Evolutionary conservation across 2,329 filamentous ascomycete species (phyloP).

Genomic region (Epichloe aotearoae): DNA sequence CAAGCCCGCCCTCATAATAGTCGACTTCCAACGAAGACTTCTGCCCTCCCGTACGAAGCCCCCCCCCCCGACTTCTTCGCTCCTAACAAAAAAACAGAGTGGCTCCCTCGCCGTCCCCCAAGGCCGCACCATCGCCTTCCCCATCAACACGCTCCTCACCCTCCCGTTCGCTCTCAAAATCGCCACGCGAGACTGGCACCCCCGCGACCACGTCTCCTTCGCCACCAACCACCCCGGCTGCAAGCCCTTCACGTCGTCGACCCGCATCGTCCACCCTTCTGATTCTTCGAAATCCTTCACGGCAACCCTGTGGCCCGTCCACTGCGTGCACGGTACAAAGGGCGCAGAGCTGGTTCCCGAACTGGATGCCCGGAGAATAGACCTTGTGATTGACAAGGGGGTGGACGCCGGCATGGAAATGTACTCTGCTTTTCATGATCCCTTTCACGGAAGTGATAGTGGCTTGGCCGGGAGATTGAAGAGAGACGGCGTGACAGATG

Average conservation of each 20-base stretch:
- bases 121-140: conserved; percentile 55
- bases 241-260: conserved; percentile 51
- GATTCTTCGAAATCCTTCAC: conserved; percentile 49
- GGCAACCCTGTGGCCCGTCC: conserved; percentile 73
- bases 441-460: conserved; percentile 53
- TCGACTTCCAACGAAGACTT: conserved; percentile 95
- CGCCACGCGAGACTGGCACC: conserved; percentile 91
- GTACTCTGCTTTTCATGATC: conserved; percentile 84
- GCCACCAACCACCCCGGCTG: conserved; percentile 62
- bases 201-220: conserved; percentile 73
- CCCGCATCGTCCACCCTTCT: conserved; percentile 52
- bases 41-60: conserved; percentile 56
- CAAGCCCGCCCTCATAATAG: conserved; percentile 49
- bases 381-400: conserved; percentile 66
- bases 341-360: conserved; percentile 66
- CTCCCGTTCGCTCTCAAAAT: conserved; percentile 62
- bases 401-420: conserved; percentile 65
- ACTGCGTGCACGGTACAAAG: conserved; percentile 65
- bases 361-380: conserved; percentile 46
- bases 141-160: conserved; percentile 62
- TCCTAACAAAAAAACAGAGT: conserved; percentile 35
- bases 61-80: background rate
- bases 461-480: conserved; percentile 48
- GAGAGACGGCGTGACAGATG: conserved; percentile 51
- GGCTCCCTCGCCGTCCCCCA: conserved; percentile 70